These are phyloP conservation scores for Entoloma clypeatum DNA, from an alignment of 1,284 basidiomycete genomes.

Conservation along the genomic window DNA sequence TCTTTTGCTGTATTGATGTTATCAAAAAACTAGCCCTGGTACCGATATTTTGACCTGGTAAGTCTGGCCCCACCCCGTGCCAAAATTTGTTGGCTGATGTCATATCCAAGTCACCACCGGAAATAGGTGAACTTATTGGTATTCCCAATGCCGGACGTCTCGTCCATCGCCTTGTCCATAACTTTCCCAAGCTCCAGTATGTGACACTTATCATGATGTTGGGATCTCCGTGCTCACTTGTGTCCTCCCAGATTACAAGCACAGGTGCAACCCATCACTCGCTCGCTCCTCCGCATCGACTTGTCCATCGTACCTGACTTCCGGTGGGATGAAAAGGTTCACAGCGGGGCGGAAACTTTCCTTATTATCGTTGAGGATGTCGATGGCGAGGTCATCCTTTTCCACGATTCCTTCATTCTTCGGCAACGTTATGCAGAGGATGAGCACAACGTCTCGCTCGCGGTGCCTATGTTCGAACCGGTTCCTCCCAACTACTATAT, in stretches of 20 bases:
- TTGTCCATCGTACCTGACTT: conserved; percentile 94
- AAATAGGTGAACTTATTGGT: conserved; percentile 92
- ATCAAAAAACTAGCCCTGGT: conserved; percentile 71
- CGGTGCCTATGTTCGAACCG: conserved; percentile 95
- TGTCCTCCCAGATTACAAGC: conserved; percentile 66
- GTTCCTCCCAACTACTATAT: conserved; percentile 98
- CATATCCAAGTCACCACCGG: conserved; percentile 57
- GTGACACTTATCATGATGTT: conserved; percentile 27
- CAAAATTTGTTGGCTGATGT: too few species aligned
- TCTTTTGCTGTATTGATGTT: conserved; percentile 3
- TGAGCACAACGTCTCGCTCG: conserved; percentile 92
- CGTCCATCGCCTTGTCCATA: conserved; percentile 93
- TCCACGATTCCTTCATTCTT: conserved; percentile 91
- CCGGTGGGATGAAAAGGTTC: conserved; percentile 94
- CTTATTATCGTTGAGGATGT: conserved; percentile 95
- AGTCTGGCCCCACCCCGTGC: too few species aligned
- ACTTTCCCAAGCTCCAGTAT: conserved; percentile 92
- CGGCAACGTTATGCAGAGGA: conserved; percentile 89
- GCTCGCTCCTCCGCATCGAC: conserved; percentile 85
- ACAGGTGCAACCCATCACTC: conserved; percentile 91
- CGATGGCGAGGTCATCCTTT: conserved; percentile 93
- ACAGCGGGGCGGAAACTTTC: conserved; percentile 86
- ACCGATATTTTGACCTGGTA: conserved; percentile 90
- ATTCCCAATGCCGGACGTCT: conserved; percentile 89
- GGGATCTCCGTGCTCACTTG: conserved; percentile 10